phyloP scores from a whole-genome alignment of 306 rosid species.

The Luffa acutangula region DNA sequence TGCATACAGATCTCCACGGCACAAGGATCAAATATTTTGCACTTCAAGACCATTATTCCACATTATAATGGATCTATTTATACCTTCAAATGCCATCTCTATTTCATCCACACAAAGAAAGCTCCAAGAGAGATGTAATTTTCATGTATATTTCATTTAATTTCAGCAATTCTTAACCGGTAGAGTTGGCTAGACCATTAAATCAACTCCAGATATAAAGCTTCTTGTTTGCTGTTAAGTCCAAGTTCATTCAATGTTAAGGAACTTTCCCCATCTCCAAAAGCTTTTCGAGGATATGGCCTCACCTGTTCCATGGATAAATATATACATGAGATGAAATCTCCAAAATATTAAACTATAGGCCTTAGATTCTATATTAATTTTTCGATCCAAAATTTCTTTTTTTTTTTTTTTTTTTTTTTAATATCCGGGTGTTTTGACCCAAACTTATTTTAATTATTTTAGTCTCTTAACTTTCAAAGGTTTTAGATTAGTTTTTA shows the following conservation, averaged over 20 bases:
- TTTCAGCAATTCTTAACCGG: neutral
- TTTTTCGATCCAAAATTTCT: neutral
- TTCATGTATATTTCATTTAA: constrained; percentile 7
- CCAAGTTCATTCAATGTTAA: constrained; percentile 61
- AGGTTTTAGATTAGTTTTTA: neutral
- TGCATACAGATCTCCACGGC: neutral
- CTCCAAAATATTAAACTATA: neutral
- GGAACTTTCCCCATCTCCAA: constrained; percentile 54
- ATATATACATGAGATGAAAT: neutral
- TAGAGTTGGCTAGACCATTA: constrained; percentile 8
- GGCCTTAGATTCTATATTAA: neutral
- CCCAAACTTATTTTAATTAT: neutral
- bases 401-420: too few relatives aligned
- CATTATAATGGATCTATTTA: neutral
- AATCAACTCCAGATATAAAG: constrained; percentile 72
- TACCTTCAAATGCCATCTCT: constrained; percentile 7
- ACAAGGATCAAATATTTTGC: neutral
- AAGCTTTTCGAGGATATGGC: constrained; percentile 84
- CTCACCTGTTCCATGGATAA: constrained; percentile 51
- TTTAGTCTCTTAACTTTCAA: neutral
- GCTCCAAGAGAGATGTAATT: neutral
- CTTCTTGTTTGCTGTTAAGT: constrained; percentile 82
- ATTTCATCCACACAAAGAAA: constrained; percentile 2
- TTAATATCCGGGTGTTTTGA: too few relatives aligned
- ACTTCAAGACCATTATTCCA: constrained; percentile 7